Conservation (phyloP, 345 rosid species). For the Ricinus communis region DNA sequence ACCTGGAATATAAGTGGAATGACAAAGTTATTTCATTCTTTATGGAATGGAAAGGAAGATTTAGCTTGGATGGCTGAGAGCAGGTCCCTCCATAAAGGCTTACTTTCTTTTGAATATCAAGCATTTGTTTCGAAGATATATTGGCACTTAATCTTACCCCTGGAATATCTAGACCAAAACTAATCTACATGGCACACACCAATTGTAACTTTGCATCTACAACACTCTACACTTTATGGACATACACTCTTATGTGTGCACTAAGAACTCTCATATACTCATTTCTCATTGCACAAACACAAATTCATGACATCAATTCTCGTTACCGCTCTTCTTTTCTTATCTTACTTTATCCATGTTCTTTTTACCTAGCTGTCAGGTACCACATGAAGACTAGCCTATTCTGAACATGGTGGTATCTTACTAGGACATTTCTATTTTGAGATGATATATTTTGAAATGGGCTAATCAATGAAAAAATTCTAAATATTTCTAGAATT, state of each 20-base stretch:
- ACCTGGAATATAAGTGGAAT: too few relatives aligned
- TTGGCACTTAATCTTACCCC: neutral
- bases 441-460: neutral
- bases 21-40: neutral
- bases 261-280: neutral
- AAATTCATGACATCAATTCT: neutral
- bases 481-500: too few relatives aligned
- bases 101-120: neutral
- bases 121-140: neutral
- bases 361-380: neutral
- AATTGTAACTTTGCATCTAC: neutral
- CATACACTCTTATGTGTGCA: neutral
- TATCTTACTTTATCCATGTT: neutral
- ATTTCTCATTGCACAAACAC: neutral
- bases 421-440: neutral
- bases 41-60: neutral
- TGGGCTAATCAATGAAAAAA: neutral
- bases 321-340: neutral
- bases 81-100: neutral
- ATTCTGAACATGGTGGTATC: neutral
- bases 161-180: too few relatives aligned
- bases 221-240: neutral
- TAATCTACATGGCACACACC: too few relatives aligned
- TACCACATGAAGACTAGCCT: neutral
- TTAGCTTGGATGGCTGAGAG: neutral